Conservation (phyloP, 2,329 filamentous ascomycete genomes). For the Diplodia sapinea region DNA sequence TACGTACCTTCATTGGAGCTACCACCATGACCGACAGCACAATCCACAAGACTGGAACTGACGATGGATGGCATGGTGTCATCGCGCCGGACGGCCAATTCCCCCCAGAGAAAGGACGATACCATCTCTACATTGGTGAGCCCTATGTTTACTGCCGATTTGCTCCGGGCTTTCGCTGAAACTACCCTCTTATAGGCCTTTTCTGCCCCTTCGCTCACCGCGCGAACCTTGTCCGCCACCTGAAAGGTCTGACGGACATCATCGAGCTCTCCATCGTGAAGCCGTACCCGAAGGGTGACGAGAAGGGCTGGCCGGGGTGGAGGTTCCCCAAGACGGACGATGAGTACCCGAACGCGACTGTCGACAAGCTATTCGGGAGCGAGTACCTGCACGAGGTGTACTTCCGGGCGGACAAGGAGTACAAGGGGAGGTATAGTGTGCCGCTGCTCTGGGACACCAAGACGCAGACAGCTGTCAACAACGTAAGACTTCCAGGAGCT, state of each 20-base stretch:
- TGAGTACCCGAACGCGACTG: conserved; percentile 64
- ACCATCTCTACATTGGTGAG: conserved; percentile 61
- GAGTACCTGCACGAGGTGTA: conserved; percentile 67
- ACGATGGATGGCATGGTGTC: conserved; percentile 59
- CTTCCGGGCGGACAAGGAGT: conserved; percentile 65
- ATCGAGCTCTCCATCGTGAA: conserved; percentile 65
- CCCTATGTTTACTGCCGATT: neutral
- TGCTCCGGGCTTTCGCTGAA: neutral
- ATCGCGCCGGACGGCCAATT: conserved; percentile 57
- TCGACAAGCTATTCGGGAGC: conserved; percentile 64
- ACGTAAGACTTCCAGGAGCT: conserved; percentile 41
- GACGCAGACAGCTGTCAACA: conserved; percentile 62
- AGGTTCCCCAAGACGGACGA: conserved; percentile 60
- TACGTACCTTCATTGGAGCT: neutral
- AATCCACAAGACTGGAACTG: conserved; percentile 47
- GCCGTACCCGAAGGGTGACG: conserved; percentile 70
- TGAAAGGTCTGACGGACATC: conserved; percentile 62
- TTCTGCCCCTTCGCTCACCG: conserved; percentile 72
- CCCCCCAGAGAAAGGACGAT: conserved; percentile 57
- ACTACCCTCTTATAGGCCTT: conserved; percentile 52
- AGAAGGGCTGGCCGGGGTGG: conserved; percentile 68
- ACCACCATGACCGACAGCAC: conserved; percentile 26
- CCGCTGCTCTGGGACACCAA: conserved; percentile 68
- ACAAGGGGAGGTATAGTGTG: conserved; percentile 66
- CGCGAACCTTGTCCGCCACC: conserved; percentile 61